Evolutionary conservation across 768 basidiomycete species (phyloP).

Genomic region (Pleurotus platypus): DNA sequence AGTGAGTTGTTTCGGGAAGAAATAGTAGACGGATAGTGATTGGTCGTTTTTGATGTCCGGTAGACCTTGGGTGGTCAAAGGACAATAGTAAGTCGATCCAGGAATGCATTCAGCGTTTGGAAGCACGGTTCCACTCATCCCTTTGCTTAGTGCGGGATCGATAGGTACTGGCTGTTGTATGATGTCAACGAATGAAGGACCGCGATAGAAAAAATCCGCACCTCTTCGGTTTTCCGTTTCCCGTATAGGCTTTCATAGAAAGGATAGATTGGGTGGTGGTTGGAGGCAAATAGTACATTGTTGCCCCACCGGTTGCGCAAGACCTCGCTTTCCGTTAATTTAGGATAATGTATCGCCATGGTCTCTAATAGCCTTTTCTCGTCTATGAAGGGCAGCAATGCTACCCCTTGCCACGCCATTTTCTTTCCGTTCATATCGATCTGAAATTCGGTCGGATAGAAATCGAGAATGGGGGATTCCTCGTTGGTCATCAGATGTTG

Average conservation of each 20-base stretch:
- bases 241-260: constrained; percentile 88
- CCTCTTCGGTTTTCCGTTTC: constrained; percentile 79
- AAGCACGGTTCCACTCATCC: constrained; percentile 76
- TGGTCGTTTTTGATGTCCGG: constrained; percentile 85
- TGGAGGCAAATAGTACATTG: constrained; percentile 76
- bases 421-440: constrained; percentile 99
- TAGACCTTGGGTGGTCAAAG: constrained; percentile 54
- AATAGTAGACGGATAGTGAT: constrained; percentile 83
- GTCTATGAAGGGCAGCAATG: constrained; percentile 94
- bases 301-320: constrained; percentile 83
- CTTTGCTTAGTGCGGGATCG: constrained; percentile 65
- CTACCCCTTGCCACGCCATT: constrained; percentile 99
- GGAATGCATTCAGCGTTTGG: constrained; percentile 89
- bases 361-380: constrained; percentile 77
- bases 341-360: constrained; percentile 65
- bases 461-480: constrained; percentile 91
- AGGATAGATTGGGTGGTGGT: constrained; percentile 83
- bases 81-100: constrained; percentile 84
- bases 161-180: constrained; percentile 65
- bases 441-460: constrained; percentile 89
- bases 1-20: constrained; percentile 81
- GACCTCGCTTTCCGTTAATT: constrained; percentile 79
- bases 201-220: constrained; percentile 30
- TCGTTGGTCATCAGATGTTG: constrained; percentile 84
- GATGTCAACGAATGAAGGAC: not conserved